Percentiles rank a stretch among this genome's conserved stretches.
phyloP scores from a whole-genome alignment of 306 rosid genomes.

The Casuarina glauca region DNA sequence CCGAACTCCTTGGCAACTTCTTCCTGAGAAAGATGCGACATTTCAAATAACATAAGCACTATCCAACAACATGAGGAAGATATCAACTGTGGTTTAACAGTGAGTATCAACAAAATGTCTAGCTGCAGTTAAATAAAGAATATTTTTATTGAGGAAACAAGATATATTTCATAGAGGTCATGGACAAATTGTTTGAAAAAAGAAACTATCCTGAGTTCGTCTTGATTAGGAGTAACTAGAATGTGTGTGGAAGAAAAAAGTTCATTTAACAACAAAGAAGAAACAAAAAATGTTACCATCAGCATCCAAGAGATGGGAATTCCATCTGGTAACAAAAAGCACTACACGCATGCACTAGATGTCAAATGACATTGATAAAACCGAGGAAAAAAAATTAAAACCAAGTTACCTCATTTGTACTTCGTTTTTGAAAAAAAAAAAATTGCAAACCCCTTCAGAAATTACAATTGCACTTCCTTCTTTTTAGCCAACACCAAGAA shows the following conservation, averaged over 20 bases:
- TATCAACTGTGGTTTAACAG: background rate
- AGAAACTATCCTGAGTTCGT: background rate
- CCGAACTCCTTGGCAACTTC: conserved; percentile 54
- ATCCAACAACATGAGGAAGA: background rate
- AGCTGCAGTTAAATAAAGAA: background rate
- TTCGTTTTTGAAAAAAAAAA: too few relatives aligned
- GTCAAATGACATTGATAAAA: background rate
- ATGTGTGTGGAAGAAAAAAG: background rate
- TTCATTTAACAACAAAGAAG: background rate
- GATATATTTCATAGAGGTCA: background rate
- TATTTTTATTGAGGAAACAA: background rate
- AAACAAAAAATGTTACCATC: background rate
- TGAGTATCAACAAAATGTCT: background rate
- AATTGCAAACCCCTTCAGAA: too few relatives aligned
- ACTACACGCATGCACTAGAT: background rate
- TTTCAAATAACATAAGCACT: background rate
- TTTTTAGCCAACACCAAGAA: too few relatives aligned
- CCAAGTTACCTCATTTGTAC: too few relatives aligned
- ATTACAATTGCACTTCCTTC: too few relatives aligned
- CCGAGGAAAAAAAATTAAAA: too few relatives aligned
- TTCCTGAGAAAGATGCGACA: conserved; percentile 27
- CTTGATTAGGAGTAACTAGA: background rate
- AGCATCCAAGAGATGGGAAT: background rate
- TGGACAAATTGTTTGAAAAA: background rate
- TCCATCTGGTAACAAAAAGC: background rate